Conservation (phyloP, 768 basidiomycete species). For the Mycena leptocephala region DNA sequence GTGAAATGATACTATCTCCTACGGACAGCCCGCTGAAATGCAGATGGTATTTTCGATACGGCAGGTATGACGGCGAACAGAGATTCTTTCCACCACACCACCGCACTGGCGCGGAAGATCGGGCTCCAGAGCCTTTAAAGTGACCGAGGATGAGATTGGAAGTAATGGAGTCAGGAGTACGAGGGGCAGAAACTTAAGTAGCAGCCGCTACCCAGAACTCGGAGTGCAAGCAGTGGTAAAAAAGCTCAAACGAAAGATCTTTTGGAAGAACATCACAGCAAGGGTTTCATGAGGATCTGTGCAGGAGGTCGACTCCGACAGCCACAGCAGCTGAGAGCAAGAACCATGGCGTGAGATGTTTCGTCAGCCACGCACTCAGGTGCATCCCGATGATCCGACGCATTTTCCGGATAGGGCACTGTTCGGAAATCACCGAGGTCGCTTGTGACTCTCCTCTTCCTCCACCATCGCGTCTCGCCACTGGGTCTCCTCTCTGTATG, state of each 20-base stretch:
- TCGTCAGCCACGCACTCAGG: slow-evolving; percentile 7
- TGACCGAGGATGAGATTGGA: not conserved
- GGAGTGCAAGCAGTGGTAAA: not conserved
- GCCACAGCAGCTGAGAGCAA: slow-evolving; percentile 11
- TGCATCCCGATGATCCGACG: slow-evolving; percentile 9
- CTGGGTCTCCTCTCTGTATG: no score
- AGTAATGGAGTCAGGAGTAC: not conserved
- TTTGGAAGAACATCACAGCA: not conserved
- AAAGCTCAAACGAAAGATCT: not conserved
- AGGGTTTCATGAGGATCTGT: slow-evolving; percentile 7
- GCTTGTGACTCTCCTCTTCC: not conserved
- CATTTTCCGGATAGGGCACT: slow-evolving; percentile 2
- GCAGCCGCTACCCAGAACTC: not conserved
- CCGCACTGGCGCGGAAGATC: slow-evolving; percentile 11
- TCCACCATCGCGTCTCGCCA: not conserved
- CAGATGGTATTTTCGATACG: slow-evolving; percentile 18
- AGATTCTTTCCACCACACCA: slow-evolving; percentile 17
- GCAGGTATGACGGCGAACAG: slow-evolving; percentile 8
- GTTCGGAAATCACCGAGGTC: slow-evolving; percentile 13
- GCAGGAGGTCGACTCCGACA: slow-evolving; percentile 3
- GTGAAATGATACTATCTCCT: slow-evolving; percentile 11
- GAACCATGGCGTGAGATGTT: slow-evolving; percentile 11
- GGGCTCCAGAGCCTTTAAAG: slow-evolving; percentile 7
- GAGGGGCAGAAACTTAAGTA: slow-evolving; percentile 1
- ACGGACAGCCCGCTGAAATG: slow-evolving; percentile 10